Base-by-base conservation (phyloP, 2,329 filamentous ascomycete genomes). In the Epicoccum sorghinum region DNA sequence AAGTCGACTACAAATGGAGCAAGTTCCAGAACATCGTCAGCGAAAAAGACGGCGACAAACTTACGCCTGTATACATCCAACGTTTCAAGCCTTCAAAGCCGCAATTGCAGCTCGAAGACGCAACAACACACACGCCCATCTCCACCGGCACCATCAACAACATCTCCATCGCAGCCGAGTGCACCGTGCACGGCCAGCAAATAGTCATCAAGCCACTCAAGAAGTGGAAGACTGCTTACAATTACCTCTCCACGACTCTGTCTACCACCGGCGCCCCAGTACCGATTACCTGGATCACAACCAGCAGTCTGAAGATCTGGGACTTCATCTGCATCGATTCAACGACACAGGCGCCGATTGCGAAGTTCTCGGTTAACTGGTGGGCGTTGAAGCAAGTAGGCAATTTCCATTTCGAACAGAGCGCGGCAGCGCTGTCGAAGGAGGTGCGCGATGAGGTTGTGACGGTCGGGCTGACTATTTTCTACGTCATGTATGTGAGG, bases 361-460 rank as follows among this genome's bases (percentile, higher is more conserved):
- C 64, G 5, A 64, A 62, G 38, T 58, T 66, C 36, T 47, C 48
- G 0, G 56, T 55, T 13, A 65, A 65, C 25, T 39, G 41, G 13
- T 66, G 62, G 62, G 59, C 60, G 1, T 4, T 65, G 18, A 64
- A 57, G 49, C 43, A 61, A 39, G 57, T 66, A 7, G 64, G 64
- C 1, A 62, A 61, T 18, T 59, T 66, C 24, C 44, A 59, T 23
- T 66, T 66, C 38, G 55, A 58, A 29, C 47, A 61, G 46, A 39
- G 33, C 8, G 50, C 38, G 4, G 46, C 40, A 2, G 33, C 53
- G 12, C 40, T 66, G 8, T 39, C 41, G 4, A 56, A 58, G 30
- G 47, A 53, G 23, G 32, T 47, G 8, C 52, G 56, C 29, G 64
- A 65, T 38, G 62, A 67, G 55, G 38, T 67, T 39, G 60, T 65